Evolutionary conservation across 768 basidiomycete genomes (phyloP).

Genomic region (Mrakia gelida): DNA sequence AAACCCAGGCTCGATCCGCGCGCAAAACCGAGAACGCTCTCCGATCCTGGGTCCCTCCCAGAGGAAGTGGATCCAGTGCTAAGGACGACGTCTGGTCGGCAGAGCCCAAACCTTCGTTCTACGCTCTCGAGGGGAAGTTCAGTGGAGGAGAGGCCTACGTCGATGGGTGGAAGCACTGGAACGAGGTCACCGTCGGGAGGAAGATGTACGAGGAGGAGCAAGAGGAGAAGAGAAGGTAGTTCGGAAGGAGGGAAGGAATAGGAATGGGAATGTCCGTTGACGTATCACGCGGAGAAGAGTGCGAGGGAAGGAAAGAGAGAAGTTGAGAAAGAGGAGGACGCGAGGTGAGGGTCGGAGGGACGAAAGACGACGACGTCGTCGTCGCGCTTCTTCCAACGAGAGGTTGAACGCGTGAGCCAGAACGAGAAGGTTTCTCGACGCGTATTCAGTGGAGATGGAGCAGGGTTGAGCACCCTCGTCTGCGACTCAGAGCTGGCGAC

Average conservation of each 20-base stretch:
- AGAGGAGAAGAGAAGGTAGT: background rate
- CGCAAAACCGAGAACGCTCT: slow-evolving; percentile 29
- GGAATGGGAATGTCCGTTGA: background rate
- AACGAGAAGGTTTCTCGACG: no score
- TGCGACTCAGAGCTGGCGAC: no score
- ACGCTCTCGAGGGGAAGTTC: slow-evolving; percentile 23
- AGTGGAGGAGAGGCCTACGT: slow-evolving; percentile 20
- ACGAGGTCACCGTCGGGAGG: slow-evolving; percentile 4
- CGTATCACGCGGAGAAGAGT: no score
- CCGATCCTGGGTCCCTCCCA: background rate
- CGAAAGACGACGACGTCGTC: no score
- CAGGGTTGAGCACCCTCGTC: no score
- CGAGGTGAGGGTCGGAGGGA: background rate
- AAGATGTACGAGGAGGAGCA: background rate
- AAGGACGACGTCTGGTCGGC: background rate
- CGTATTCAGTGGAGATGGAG: no score
- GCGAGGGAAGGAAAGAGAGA: no score
- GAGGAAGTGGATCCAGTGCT: background rate
- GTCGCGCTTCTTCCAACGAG: no score
- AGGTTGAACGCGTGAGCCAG: no score
- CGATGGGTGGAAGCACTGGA: slow-evolving; percentile 27
- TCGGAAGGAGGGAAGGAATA: no score
- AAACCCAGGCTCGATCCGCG: slow-evolving; percentile 15
- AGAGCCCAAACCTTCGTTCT: slow-evolving; percentile 5
- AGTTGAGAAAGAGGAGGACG: no score